Conservation (phyloP, 305 asterid species). For the Fraxinus velutina region DNA sequence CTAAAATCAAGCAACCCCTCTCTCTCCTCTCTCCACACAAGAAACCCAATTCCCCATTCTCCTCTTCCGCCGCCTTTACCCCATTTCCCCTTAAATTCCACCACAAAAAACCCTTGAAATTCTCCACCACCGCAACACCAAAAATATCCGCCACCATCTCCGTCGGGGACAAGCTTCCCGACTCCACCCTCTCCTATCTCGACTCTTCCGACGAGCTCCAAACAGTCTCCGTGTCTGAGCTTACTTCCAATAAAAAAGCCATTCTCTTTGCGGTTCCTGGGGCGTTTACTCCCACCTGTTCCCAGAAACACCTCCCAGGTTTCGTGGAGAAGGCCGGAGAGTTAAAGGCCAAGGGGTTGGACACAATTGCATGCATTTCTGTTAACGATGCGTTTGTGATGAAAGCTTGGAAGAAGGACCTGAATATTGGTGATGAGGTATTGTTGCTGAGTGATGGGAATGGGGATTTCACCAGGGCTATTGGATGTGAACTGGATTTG, state of each 20-base stretch:
- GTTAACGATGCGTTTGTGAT: slow-evolving; percentile 90
- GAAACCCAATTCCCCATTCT: slow-evolving; percentile 29
- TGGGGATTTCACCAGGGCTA: slow-evolving; percentile 65
- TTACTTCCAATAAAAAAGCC: slow-evolving; percentile 66
- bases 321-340: slow-evolving; percentile 67
- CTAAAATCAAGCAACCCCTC: slow-evolving; percentile 38
- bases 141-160: slow-evolving; percentile 68
- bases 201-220: slow-evolving; percentile 76
- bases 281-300: slow-evolving; percentile 91
- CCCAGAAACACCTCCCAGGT: slow-evolving; percentile 88
- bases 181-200: slow-evolving; percentile 68
- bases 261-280: slow-evolving; percentile 92
- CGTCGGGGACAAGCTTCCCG: slow-evolving; percentile 84
- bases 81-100: slow-evolving; percentile 26
- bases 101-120: slow-evolving; percentile 30
- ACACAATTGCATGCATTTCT: slow-evolving; percentile 79
- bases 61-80: slow-evolving; percentile 27
- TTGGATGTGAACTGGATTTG: slow-evolving; percentile 82
- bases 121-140: slow-evolving; percentile 42
- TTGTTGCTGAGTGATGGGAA: slow-evolving; percentile 86
- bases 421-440: slow-evolving; percentile 60
- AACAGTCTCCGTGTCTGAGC: slow-evolving; percentile 63
- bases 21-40: slow-evolving; percentile 29
- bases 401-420: slow-evolving; percentile 90
- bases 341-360: slow-evolving; percentile 79